Percentiles rank a stretch among this genome's conserved stretches.
phyloP scores from a whole-genome alignment of 768 basidiomycete genomes.

The Neoboletus subvelutipes region DNA sequence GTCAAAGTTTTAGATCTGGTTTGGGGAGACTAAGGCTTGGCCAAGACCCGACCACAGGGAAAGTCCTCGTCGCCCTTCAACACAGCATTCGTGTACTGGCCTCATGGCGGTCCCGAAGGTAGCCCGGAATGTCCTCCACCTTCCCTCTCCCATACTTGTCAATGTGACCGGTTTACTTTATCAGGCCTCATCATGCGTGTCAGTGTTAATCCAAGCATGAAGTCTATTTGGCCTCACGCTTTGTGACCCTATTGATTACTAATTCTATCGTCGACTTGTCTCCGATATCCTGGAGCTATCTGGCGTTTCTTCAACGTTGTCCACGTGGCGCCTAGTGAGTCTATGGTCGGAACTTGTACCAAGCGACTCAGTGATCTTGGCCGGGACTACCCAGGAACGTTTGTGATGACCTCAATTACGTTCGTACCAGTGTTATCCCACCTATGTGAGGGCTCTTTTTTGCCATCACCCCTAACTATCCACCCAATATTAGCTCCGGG shows the following conservation, averaged over 20 bases:
- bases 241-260: not conserved
- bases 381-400: not conserved
- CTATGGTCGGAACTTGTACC: not conserved
- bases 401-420: not conserved
- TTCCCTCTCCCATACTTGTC: slow-evolving; percentile 6
- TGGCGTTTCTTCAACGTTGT: not conserved
- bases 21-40: not conserved
- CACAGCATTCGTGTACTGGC: not conserved
- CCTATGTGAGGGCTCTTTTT: not conserved
- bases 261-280: not conserved
- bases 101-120: slow-evolving; percentile 5
- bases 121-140: not conserved
- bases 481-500: not conserved
- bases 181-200: not conserved
- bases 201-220: not conserved
- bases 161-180: not conserved
- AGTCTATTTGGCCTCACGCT: slow-evolving; percentile 1
- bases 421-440: not conserved
- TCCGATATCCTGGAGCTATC: not conserved
- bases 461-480: not conserved
- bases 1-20: too few species aligned
- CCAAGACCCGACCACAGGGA: not conserved
- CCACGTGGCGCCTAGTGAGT: not conserved
- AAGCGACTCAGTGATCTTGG: not conserved
- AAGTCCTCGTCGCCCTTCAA: not conserved